Evolutionary conservation across 1,139 yeast genomes (phyloP), one percentile per base, ranked within the genome.

Genomic region (Candida sp.): DNA sequence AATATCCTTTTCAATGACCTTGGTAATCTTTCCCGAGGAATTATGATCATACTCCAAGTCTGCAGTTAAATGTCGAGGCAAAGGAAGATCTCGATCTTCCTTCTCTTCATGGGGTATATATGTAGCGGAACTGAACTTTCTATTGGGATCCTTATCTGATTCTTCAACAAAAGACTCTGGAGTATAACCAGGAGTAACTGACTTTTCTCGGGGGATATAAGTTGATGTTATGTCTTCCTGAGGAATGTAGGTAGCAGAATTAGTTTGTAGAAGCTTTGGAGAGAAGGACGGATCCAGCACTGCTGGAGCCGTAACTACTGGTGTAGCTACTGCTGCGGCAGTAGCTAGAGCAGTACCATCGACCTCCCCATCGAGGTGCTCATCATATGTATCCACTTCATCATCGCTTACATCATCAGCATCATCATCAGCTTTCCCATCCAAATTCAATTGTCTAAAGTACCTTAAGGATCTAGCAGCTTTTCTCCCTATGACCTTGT

Each of bases 381-480:
- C 11, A 25, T 25, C 29, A 11, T 25, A 8, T 8, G 7, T 25
- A 8, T 25, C 11, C 11, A 8, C 11, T 25, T 25, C 11, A 11
- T 25, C 11, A 7, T 25, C 29, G 11, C 11, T 11, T 8, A 8
- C 11, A 25, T 48, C 50, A 35, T 48, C 42, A 29, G 40, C 39
- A 30, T 38, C 36, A 29, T 49, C 48, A 9, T 50, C 49, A 33
- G 66, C 19, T 25, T 25, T 11, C 7, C 11, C 29, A 11, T 25
- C 11, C 29, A 25, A 25, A 11, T 25, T 32, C 19, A 32, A 32
- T 32, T 32, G 67, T 32, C 68, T 57, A 46, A 69, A 69, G 35
- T 68, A 57, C 36, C 73, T 54, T 34, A 69, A 58, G 8, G 72
- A 66, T 38, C 71, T 52, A 21, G 75, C 74, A 1, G 74, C 75